Evolutionary conservation across 129 eudicot species (phyloP), one percentile per base, ranked within the genome.

Genomic region (Pittosporum tobira): DNA sequence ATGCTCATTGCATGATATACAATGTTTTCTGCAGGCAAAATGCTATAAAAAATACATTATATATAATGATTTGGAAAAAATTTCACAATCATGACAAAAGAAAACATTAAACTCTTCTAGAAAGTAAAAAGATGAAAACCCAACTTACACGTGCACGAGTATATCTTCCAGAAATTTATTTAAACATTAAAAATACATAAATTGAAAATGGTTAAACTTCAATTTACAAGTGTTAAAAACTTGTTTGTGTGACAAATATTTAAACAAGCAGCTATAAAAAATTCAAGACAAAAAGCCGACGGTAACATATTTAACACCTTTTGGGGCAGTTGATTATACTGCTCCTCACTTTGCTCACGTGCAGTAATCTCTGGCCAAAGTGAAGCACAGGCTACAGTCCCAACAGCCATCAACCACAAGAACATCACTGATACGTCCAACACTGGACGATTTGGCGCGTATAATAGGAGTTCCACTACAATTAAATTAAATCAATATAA

Each of bases 401-500:
- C 94, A 68, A 88, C 87, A 21, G 96, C 80, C 72, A 88, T 84
- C 69, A 84, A 25, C 94, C 89, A 81, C 62, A 88, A 69, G 66
- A 78, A 75, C 18, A 74, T 70, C 61, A 79, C 94, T 44, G 89
- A 71, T 66, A 74, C 71, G 65, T 88, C 96, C 56, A 88, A 43
- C 57, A 69, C 38, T 52, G 89, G 88, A 53, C 90, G 83, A 46
- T 59, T 62, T 5, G 88, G 84, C 30, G 88, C 73, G 71, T 81
- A 84, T 43, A 81, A 27, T 62, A 73, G 63, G 59, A 88, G 75
- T 66, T 84, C 94, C 79, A 88, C 96, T 88, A 50, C 66, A 71
- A 54, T 25, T 26, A 12, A 55, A 31, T 18, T 55, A 21, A 55
- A 18, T 45, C 29, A 10, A 57, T 11, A 58, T 5, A 14, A 34